A percentile compares a stretch with the other conserved stretches of the same genome.
Evolutionary conservation across 345 rosid species (phyloP).

Genomic region (Erysimum cheiranthoides): DNA sequence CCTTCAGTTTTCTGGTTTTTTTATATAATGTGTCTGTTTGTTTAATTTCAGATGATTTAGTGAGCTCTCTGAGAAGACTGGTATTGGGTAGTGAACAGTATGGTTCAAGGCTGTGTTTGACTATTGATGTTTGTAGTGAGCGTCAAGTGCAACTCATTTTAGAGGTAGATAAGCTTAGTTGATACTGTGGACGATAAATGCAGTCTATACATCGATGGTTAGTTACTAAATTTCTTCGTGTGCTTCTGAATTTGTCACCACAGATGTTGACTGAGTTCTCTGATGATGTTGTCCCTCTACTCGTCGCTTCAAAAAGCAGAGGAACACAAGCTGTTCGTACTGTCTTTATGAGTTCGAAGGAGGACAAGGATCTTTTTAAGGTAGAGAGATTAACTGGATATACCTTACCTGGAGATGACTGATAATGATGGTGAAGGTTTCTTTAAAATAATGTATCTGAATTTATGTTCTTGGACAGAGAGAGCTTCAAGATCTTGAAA

Average conservation of each 20-base stretch:
- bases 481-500: conserved; percentile 68
- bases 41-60: conserved; percentile 57
- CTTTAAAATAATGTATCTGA: neutral
- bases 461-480: conserved; percentile 54
- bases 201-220: neutral
- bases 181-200: neutral
- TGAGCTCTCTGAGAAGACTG: conserved; percentile 65
- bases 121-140: conserved; percentile 84
- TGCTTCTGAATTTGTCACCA: conserved; percentile 16
- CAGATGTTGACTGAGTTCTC: conserved; percentile 73
- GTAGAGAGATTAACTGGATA: conserved; percentile 48
- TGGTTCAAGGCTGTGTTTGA: conserved; percentile 75
- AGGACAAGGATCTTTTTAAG: conserved; percentile 69
- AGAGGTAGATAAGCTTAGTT: conserved; percentile 56
- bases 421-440: neutral
- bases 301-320: conserved; percentile 73
- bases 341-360: conserved; percentile 74
- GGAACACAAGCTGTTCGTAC: conserved; percentile 72
- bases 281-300: conserved; percentile 72
- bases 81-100: conserved; percentile 60
- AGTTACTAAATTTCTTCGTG: neutral
- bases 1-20: neutral
- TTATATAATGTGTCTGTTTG: conserved; percentile 9
- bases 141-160: conserved; percentile 74
- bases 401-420: neutral